Conservation (phyloP, 352 stramenopile genomes). For the Phytophthora multivora region DNA sequence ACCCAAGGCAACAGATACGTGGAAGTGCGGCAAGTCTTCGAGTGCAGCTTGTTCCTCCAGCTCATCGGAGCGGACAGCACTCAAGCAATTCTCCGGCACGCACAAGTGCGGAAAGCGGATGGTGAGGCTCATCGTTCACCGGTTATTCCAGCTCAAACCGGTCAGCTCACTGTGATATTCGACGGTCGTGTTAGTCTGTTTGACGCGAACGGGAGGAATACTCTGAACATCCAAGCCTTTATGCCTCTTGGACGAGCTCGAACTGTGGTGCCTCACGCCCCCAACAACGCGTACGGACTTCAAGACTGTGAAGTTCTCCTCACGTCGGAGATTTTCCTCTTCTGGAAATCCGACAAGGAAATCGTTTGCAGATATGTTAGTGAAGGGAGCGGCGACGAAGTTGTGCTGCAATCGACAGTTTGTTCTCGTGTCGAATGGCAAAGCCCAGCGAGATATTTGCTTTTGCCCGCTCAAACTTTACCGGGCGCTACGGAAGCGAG, state of each 20-base stretch:
- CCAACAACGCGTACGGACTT: conserved; percentile 25
- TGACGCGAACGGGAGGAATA: conserved; percentile 44
- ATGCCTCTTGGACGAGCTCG: conserved; percentile 22
- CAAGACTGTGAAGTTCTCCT: conserved; percentile 35
- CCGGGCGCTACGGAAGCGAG: background rate
- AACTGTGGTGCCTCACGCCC: conserved; percentile 1
- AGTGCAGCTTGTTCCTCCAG: conserved; percentile 63
- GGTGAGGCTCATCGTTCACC: conserved; percentile 36
- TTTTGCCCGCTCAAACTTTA: conserved; percentile 19
- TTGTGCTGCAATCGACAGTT: conserved; percentile 66
- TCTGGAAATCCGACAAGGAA: conserved; percentile 63
- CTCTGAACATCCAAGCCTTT: conserved; percentile 43
- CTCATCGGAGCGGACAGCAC: conserved; percentile 58
- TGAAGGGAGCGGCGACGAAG: conserved; percentile 58
- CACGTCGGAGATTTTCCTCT: conserved; percentile 61
- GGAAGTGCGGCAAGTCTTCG: conserved; percentile 57
- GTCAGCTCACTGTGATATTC: conserved; percentile 56
- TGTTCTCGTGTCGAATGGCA: conserved; percentile 53
- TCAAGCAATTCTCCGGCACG: conserved; percentile 53
- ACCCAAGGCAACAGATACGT: conserved; percentile 36
- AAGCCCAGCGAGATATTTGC: conserved; percentile 47
- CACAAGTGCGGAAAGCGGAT: conserved; percentile 52
- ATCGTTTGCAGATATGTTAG: conserved; percentile 70
- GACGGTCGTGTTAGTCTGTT: conserved; percentile 61
- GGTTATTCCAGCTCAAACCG: conserved; percentile 20